These are phyloP conservation scores for Sungouiella thailandica DNA, from an alignment of 805 yeast species.

Conservation along the genomic window DNA sequence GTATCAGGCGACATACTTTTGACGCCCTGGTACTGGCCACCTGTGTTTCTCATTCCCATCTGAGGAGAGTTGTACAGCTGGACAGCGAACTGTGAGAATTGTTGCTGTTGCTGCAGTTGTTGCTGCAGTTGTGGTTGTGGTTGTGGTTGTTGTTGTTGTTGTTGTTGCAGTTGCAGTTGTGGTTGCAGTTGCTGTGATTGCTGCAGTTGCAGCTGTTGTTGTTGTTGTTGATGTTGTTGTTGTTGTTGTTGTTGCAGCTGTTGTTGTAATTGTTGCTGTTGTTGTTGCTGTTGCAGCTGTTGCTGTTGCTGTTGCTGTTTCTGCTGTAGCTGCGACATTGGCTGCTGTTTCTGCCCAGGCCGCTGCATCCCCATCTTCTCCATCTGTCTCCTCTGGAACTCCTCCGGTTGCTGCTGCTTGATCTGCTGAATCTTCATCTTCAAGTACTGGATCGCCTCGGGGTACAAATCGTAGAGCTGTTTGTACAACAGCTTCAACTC, in stretches of 20 bases:
- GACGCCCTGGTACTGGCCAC: too few species aligned
- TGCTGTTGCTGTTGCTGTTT: slow-evolving; percentile 7
- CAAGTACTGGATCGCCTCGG: slow-evolving; percentile 46
- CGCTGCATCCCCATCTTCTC: slow-evolving; percentile 3
- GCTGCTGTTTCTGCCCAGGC: slow-evolving; percentile 7
- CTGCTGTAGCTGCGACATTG: slow-evolving; percentile 10
- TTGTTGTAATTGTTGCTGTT: slow-evolving; percentile 6
- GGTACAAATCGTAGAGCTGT: slow-evolving; percentile 46
- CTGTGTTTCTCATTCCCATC: too few species aligned
- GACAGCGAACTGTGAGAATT: slow-evolving; percentile 1
- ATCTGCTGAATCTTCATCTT: slow-evolving; percentile 33
- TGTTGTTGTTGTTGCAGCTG: slow-evolving; percentile 5
- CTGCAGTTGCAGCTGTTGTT: slow-evolving; percentile 4
- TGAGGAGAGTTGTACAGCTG: slow-evolving; percentile 1
- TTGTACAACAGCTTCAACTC: slow-evolving; percentile 45
- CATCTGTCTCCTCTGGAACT: slow-evolving; percentile 1
- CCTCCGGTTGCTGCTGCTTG: slow-evolving; percentile 22
- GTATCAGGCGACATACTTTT: too few species aligned
- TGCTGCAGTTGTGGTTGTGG: slow-evolving; percentile 1
- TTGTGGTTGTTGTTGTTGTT: slow-evolving; percentile 1
- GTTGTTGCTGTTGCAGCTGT: slow-evolving; percentile 5
- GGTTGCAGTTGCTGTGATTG: slow-evolving; percentile 10
- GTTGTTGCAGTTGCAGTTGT: slow-evolving; percentile 4
- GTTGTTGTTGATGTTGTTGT: slow-evolving; percentile 9
- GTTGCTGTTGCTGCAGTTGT: slow-evolving; percentile 5